Conservation (phyloP, 306 rosid species). For the Lathyrus tuberosus region DNA sequence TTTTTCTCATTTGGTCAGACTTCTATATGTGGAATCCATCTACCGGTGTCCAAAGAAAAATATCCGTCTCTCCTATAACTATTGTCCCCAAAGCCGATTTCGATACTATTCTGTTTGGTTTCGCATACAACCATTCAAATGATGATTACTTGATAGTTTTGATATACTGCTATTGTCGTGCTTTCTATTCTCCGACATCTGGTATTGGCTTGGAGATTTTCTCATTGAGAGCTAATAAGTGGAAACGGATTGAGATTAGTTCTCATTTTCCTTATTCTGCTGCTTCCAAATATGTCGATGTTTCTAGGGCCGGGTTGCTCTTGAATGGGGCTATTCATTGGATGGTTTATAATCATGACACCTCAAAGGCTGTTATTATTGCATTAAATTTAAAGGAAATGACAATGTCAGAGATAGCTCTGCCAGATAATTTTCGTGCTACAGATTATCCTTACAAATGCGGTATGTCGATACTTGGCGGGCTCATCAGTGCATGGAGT, state of each 20-base stretch:
- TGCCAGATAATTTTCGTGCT: background rate
- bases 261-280: background rate
- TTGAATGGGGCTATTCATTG: background rate
- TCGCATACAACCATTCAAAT: background rate
- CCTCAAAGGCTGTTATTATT: background rate
- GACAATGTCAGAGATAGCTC: background rate
- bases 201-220: background rate
- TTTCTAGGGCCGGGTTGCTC: no score
- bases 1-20: no score
- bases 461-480: no score
- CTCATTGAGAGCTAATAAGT: background rate
- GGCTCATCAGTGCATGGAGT: background rate
- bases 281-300: no score
- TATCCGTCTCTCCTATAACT: background rate
- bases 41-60: no score
- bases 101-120: background rate
- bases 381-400: background rate
- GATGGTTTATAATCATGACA: background rate
- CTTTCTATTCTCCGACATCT: no score
- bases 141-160: conserved; percentile 22
- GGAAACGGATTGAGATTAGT: background rate
- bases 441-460: no score
- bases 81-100: background rate
- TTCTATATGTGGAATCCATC: no score
- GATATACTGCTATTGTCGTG: no score